Percentiles rank a stretch among this genome's conserved stretches.
These are phyloP conservation scores for Nelumbo lutea DNA, from an alignment of 164 flowering plant genomes.

Conservation along the genomic window DNA sequence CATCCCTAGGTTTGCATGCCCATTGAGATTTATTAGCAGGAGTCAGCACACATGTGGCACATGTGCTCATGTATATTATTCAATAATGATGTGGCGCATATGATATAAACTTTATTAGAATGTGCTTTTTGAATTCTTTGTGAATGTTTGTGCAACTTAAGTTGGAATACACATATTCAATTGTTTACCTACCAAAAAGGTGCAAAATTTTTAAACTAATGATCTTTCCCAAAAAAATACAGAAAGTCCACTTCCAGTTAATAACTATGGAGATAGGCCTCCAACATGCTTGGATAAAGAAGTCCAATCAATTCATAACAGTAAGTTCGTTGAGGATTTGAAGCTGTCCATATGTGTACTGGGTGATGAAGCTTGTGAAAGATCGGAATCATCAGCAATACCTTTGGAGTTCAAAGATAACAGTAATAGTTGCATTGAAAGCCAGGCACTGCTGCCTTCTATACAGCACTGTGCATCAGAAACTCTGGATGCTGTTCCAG, in stretches of 20 bases:
- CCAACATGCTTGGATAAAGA: constrained; percentile 23
- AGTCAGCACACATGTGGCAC: too few species aligned
- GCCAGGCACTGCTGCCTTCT: constrained; percentile 6
- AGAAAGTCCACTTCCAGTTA: constrained; percentile 2
- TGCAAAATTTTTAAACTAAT: background rate
- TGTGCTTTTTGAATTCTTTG: background rate
- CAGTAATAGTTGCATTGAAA: constrained; percentile 6
- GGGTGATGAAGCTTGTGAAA: constrained; percentile 15
- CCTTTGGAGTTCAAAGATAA: constrained; percentile 21
- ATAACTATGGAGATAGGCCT: constrained; percentile 6
- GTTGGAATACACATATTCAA: background rate
- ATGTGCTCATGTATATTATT: too few species aligned
- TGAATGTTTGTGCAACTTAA: background rate
- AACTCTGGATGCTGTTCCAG: constrained; percentile 19
- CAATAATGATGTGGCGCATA: too few species aligned
- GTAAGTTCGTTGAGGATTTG: constrained; percentile 14
- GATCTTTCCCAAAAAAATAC: background rate
- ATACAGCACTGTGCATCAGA: constrained; percentile 21
- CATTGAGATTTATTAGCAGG: too few species aligned
- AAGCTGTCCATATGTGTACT: constrained; percentile 13
- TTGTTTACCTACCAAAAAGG: background rate
- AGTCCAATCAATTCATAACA: constrained; percentile 14
- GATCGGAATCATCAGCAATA: constrained; percentile 18
- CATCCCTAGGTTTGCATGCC: too few species aligned
- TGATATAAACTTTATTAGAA: background rate